Conservation (phyloP, 2,329 filamentous ascomycete genomes). For the Penicillium brevicompactum region DNA sequence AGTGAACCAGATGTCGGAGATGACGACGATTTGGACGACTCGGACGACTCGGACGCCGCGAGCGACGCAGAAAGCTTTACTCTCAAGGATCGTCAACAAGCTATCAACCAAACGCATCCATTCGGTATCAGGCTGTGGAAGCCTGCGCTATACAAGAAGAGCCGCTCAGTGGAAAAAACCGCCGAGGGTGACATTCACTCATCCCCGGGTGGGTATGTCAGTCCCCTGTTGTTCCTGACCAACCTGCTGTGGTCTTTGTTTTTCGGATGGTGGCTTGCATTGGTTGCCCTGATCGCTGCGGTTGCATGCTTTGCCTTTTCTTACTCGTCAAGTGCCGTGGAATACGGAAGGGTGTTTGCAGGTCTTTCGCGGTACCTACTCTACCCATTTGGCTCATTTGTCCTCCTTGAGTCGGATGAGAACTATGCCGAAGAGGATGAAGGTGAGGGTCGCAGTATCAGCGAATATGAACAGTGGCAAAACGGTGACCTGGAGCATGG, state of each 20-base stretch:
- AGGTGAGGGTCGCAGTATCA: slow-evolving; percentile 94
- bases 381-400: slow-evolving; percentile 96
- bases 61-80: slow-evolving; percentile 98
- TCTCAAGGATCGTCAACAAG: slow-evolving; percentile 91
- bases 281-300: slow-evolving; percentile 73
- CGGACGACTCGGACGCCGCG: slow-evolving; percentile 64
- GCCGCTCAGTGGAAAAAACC: slow-evolving; percentile 91
- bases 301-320: slow-evolving; percentile 77
- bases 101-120: slow-evolving; percentile 97
- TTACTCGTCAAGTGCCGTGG: slow-evolving; percentile 75
- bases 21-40: slow-evolving; percentile 44
- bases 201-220: slow-evolving; percentile 83
- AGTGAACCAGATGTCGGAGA: slow-evolving; percentile 46
- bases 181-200: slow-evolving; percentile 98
- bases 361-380: slow-evolving; percentile 84
- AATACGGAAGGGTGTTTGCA: slow-evolving; percentile 83
- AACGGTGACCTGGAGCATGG: slow-evolving; percentile 95
- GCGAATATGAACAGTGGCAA: slow-evolving; percentile 99
- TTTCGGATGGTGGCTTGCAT: slow-evolving; percentile 95
- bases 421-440: slow-evolving; percentile 92
- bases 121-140: slow-evolving; percentile 99
- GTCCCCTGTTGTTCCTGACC: slow-evolving; percentile 79
- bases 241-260: slow-evolving; percentile 87
- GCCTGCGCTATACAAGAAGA: slow-evolving; percentile 96
- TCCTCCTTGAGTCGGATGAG: slow-evolving; percentile 90